Conservation (phyloP, 768 basidiomycete genomes). For the Russula emetica region DNA sequence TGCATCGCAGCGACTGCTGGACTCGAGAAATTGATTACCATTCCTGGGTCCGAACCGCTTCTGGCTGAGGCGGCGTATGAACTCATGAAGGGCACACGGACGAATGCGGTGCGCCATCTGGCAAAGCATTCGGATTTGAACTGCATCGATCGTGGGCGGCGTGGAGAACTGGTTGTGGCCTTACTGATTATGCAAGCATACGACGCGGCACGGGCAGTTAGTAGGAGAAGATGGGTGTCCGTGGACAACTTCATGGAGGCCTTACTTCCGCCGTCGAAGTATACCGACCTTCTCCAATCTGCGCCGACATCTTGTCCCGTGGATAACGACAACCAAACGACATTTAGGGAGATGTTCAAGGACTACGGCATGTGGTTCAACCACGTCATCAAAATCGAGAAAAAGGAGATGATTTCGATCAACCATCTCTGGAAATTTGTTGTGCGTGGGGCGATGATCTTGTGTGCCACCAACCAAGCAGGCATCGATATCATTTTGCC, state of each 20-base stretch:
- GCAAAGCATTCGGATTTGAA: not conserved
- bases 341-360: no score
- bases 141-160: not conserved
- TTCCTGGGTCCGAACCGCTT: not conserved
- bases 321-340: no score
- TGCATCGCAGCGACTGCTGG: no score
- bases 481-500: not conserved
- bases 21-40: no score
- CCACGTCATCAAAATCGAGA: no score
- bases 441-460: not conserved
- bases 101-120: not conserved
- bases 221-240: no score
- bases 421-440: not conserved
- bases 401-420: not conserved
- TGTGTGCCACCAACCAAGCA: not conserved
- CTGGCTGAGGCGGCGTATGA: not conserved
- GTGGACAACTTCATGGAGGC: no score
- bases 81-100: not conserved
- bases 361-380: not conserved
- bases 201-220: not conserved
- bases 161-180: not conserved
- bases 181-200: not conserved
- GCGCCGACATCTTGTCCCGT: no score
- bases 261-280: no score
- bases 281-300: no score